A percentile compares a stretch with the other conserved stretches of the same genome.
Evolutionary conservation across 306 rosid genomes (phyloP).

Genomic region (Vigna hirtella): DNA sequence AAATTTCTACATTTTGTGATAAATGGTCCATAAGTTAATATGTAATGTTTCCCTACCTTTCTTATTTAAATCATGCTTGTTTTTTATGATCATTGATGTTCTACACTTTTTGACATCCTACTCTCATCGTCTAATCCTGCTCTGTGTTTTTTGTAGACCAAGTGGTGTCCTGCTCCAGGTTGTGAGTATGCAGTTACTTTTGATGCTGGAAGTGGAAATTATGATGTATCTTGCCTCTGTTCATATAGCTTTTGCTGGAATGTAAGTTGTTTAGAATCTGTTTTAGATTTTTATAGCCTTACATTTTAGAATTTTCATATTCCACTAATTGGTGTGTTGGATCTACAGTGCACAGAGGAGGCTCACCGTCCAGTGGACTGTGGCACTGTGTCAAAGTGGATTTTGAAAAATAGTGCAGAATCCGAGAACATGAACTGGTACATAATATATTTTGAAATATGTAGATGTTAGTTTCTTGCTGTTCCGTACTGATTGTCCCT

Average conservation of each 20-base stretch:
- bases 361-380: slow-evolving; percentile 94
- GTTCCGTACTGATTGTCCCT: not conserved
- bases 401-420: slow-evolving; percentile 73
- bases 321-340: slow-evolving; percentile 31
- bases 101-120: slow-evolving; percentile 7
- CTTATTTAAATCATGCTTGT: not conserved
- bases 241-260: slow-evolving; percentile 84
- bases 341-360: slow-evolving; percentile 71
- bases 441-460: slow-evolving; percentile 25
- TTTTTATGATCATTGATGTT: slow-evolving; percentile 15
- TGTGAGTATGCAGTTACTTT: slow-evolving; percentile 75
- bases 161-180: slow-evolving; percentile 95
- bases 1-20: slow-evolving; percentile 20
- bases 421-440: slow-evolving; percentile 84
- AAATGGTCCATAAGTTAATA: slow-evolving; percentile 25
- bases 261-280: slow-evolving; percentile 45
- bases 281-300: slow-evolving; percentile 25
- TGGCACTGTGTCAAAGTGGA: slow-evolving; percentile 75
- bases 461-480: slow-evolving; percentile 27
- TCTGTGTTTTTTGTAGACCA: slow-evolving; percentile 59
- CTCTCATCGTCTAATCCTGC: slow-evolving; percentile 9
- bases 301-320: slow-evolving; percentile 12
- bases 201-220: slow-evolving; percentile 62
- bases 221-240: slow-evolving; percentile 76
- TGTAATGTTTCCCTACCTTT: slow-evolving; percentile 6